phyloP scores from a whole-genome alignment of 1,139 yeast genomes.

The Kodamaea arcana region DNA sequence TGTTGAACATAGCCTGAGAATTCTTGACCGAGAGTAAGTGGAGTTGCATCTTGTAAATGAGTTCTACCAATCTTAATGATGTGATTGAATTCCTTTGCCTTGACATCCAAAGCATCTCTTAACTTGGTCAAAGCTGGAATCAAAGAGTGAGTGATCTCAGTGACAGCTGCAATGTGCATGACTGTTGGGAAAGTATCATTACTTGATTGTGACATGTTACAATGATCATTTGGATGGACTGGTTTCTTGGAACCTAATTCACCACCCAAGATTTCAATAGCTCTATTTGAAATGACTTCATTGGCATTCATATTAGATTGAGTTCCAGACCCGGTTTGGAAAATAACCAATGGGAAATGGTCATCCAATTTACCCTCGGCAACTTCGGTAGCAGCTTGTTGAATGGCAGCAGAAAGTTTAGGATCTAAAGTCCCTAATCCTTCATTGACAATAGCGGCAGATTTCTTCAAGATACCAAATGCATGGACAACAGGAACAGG shows the following conservation, averaged over 20 bases:
- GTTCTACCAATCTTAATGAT: conserved; percentile 98
- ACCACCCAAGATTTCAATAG: conserved; percentile 94
- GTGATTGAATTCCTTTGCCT: conserved; percentile 75
- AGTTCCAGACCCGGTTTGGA: conserved; percentile 98
- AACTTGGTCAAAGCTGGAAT: conserved; percentile 76
- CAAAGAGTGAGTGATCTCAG: conserved; percentile 71
- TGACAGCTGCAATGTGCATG: conserved; percentile 98
- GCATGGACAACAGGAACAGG: conserved; percentile 90
- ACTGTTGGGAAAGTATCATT: conserved; percentile 99
- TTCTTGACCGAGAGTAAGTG: conserved; percentile 95
- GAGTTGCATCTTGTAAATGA: conserved; percentile 98
- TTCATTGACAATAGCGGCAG: conserved; percentile 90
- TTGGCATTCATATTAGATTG: conserved; percentile 99
- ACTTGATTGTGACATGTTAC: conserved; percentile 96
- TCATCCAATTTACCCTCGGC: conserved; percentile 85
- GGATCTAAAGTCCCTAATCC: conserved; percentile 79
- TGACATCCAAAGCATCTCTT: conserved; percentile 70
- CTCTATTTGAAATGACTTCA: conserved; percentile 96
- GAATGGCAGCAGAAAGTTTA: conserved; percentile 76
- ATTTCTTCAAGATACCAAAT: conserved; percentile 89
- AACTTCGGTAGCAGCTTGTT: conserved; percentile 93
- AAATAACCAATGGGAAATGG: conserved; percentile 96
- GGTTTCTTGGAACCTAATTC: conserved; percentile 85
- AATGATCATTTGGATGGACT: conserved; percentile 98
- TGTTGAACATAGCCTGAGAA: conserved; percentile 96